Base-by-base conservation (phyloP, 2,329 filamentous ascomycete genomes). In the Penicillium sp. region DNA sequence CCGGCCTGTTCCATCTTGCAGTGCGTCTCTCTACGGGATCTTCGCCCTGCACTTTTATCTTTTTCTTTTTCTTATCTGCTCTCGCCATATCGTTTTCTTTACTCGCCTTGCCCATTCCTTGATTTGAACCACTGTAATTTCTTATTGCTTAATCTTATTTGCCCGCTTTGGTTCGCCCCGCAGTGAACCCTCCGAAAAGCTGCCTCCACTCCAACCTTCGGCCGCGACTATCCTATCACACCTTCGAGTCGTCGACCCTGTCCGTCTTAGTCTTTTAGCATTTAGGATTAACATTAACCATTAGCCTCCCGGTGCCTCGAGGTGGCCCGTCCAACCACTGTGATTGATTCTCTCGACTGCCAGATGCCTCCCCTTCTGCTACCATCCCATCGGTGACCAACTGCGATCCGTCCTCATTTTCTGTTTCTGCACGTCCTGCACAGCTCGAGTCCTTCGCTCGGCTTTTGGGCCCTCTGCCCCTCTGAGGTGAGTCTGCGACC, bases 281-380 rank as follows among this genome's bases (percentile, higher is more conserved):
- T 41, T 55, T 55, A 60, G 49, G 37, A 58, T 61, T 57, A 61
- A 61, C 59, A 60, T 61, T 61, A 36, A 24, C 50, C 54, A 56
- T 61, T 61, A 60, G 58, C 55, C 60, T 61, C 54, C 52, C 59
- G 59, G 49, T 61, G 59, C 37, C 56, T 55, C 44, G 39, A 31
- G 39, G 14, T 27, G 43, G 2, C 18, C 36, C 19, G n/a, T 46
- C 52, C 33, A 47, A 54, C 52, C 52, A 46, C 19, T 13, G 13
- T 19, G 13, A 44, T 7, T 13, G 41, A 37, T 16, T 41, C 22
- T 39, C 43, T 31, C 37, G 31, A 43, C 39, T 53, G 14, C 31
- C 24, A 31, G 43, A 46, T 31, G 31, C 5, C 43, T 46, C 36
- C 37, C 41, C 49, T 46, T 44, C 50, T 55, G 51, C 41, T 40